A percentile compares a stretch with the other conserved stretches of the same genome.
These are phyloP conservation scores for Lathyrus tuberosus DNA, from an alignment of 306 rosid genomes.

Conservation along the genomic window DNA sequence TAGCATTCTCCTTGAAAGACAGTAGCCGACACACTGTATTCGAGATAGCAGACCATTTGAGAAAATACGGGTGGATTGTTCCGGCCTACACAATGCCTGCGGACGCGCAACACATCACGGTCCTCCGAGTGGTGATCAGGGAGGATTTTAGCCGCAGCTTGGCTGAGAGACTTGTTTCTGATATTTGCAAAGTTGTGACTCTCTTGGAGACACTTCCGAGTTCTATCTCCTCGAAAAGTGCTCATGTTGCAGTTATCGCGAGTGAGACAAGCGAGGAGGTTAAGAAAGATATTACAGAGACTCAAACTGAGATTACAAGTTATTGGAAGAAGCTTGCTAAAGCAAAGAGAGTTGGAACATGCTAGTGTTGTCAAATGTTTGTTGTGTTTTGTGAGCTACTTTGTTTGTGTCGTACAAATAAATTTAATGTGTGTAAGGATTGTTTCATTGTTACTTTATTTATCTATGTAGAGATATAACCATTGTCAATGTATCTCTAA, in stretches of 20 bases:
- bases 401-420: not conserved
- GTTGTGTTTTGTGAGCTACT: constrained; percentile 25
- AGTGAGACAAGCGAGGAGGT: constrained; percentile 47
- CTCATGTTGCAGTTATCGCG: constrained; percentile 50
- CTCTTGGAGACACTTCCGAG: constrained; percentile 57
- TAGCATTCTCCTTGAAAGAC: constrained; percentile 82
- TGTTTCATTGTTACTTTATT: not conserved
- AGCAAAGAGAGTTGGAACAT: constrained; percentile 62
- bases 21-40: constrained; percentile 74
- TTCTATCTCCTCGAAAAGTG: constrained; percentile 35
- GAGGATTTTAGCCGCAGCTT: constrained; percentile 84
- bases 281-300: constrained; percentile 51
- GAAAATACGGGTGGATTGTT: constrained; percentile 81
- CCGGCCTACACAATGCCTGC: constrained; percentile 95
- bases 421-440: not conserved
- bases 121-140: constrained; percentile 82
- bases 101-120: constrained; percentile 62
- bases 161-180: constrained; percentile 74
- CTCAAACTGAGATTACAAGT: constrained; percentile 40
- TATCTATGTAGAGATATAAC: not conserved
- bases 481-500: not conserved
- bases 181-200: constrained; percentile 64
- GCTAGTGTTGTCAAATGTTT: constrained; percentile 47
- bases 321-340: constrained; percentile 62
- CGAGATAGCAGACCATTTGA: constrained; percentile 66